These are phyloP conservation scores for Saururus chinensis DNA, from an alignment of 164 flowering plant genomes.

Conservation along the genomic window DNA sequence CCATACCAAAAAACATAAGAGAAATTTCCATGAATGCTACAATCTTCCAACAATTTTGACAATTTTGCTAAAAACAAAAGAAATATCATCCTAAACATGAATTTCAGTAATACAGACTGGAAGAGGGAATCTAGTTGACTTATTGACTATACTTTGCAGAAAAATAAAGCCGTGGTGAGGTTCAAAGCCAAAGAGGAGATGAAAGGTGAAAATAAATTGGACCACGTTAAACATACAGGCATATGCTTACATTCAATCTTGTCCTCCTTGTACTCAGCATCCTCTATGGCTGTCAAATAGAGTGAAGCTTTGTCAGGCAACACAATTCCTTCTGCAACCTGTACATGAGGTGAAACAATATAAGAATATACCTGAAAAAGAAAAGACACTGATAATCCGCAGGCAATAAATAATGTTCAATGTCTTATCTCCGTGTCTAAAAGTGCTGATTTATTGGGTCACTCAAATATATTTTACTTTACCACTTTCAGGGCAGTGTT, in stretches of 20 bases:
- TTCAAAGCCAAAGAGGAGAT: neutral
- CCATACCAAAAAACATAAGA: too few species aligned
- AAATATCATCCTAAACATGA: too few species aligned
- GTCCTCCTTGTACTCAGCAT: constrained; percentile 96
- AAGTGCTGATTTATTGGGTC: too few species aligned
- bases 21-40: too few species aligned
- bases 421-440: too few species aligned
- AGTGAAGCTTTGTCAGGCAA: constrained; percentile 91
- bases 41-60: too few species aligned
- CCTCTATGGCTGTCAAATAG: constrained; percentile 91
- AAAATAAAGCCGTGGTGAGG: neutral
- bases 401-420: neutral
- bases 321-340: constrained; percentile 69
- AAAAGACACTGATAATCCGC: neutral
- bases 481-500: too few species aligned
- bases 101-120: too few species aligned
- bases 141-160: too few species aligned
- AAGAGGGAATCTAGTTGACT: too few species aligned
- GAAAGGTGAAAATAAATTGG: neutral
- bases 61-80: too few species aligned
- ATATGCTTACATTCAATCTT: constrained; percentile 80
- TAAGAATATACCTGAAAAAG: neutral
- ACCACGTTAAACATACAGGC: neutral
- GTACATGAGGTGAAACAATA: neutral
- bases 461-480: too few species aligned